These are phyloP conservation scores for Penicillium aurantiogriseum DNA, from an alignment of 2,329 filamentous ascomycete genomes.

Conservation along the genomic window DNA sequence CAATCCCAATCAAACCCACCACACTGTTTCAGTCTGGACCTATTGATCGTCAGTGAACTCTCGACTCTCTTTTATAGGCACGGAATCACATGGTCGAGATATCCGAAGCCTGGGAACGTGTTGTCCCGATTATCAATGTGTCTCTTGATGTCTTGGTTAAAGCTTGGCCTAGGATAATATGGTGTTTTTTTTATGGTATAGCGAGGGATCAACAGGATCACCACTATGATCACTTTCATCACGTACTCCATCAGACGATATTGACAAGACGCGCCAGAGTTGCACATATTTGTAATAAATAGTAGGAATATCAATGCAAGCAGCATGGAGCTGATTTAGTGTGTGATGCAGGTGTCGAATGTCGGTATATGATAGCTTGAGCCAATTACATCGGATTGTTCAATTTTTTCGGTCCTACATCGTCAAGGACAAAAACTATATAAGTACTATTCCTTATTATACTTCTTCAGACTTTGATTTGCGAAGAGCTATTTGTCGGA, in stretches of 20 bases:
- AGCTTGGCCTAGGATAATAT: constrained; percentile 6
- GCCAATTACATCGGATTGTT: neutral
- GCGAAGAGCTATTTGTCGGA: neutral
- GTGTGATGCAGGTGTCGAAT: neutral
- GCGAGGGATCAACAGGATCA: neutral
- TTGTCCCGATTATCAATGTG: neutral
- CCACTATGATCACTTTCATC: neutral
- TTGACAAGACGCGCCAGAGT: neutral
- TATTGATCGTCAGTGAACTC: constrained; percentile 16
- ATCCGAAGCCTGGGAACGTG: neutral
- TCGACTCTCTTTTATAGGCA: neutral
- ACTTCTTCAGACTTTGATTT: too few species aligned
- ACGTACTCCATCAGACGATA: neutral
- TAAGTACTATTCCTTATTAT: neutral
- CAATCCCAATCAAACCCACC: constrained; percentile 23
- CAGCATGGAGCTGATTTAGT: neutral
- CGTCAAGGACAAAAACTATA: neutral
- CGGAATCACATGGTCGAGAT: neutral
- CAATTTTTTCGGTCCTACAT: neutral
- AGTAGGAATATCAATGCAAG: neutral
- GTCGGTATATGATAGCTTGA: neutral
- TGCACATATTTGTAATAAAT: neutral
- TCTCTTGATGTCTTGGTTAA: constrained; percentile 3
- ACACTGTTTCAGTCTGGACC: constrained; percentile 11
- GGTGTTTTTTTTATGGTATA: neutral